These are phyloP conservation scores for Talaromyces sp. DNA, from an alignment of 2,329 filamentous ascomycete species.

Conservation along the genomic window DNA sequence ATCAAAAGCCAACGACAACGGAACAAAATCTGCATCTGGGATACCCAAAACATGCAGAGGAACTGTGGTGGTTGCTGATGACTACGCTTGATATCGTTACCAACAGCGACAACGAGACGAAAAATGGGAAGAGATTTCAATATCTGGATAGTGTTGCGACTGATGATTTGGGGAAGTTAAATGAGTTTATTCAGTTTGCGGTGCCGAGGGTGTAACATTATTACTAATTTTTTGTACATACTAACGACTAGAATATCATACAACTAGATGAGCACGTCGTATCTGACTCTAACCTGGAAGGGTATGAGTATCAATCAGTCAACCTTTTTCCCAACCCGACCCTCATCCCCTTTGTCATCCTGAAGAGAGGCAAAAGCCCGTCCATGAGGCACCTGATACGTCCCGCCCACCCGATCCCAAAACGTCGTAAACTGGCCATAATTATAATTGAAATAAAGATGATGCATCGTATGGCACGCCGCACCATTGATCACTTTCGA, in stretches of 20 bases:
- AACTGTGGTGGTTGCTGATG: constrained; percentile 32
- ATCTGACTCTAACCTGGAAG: background rate
- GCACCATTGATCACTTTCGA: constrained; percentile 80
- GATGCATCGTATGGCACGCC: constrained; percentile 89
- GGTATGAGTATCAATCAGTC: background rate
- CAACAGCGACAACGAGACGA: background rate
- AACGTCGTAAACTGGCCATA: constrained; percentile 84
- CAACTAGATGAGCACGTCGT: background rate
- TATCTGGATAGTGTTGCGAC: constrained; percentile 30
- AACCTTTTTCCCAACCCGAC: background rate
- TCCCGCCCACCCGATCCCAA: constrained; percentile 75
- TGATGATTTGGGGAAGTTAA: constrained; percentile 31
- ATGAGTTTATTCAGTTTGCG: constrained; percentile 30
- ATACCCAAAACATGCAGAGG: constrained; percentile 33
- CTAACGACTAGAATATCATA: background rate
- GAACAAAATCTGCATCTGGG: constrained; percentile 28
- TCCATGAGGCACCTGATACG: constrained; percentile 54
- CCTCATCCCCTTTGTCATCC: background rate
- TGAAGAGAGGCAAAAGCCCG: background rate
- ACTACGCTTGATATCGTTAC: constrained; percentile 24
- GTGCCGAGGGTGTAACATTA: constrained; percentile 11
- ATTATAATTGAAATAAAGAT: constrained; percentile 76
- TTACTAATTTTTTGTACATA: background rate
- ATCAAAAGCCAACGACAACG: constrained; percentile 12
- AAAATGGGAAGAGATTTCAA: constrained; percentile 19